phyloP scores from a whole-genome alignment of 495 filamentous ascomycete species.

The Hypoxylon rickii region DNA sequence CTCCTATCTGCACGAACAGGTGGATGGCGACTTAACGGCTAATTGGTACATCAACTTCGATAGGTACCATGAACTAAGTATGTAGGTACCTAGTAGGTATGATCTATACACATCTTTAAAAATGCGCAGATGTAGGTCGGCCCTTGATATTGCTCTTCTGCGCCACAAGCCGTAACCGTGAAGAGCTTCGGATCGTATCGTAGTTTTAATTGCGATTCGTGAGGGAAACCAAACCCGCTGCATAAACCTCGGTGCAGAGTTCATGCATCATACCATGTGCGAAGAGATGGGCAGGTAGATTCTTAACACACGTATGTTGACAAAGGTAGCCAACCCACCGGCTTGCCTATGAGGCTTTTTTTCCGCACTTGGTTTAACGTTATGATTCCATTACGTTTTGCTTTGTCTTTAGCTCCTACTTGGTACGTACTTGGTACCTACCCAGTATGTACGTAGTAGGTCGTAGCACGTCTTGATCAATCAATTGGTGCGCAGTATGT shows the following conservation, averaged over 20 bases:
- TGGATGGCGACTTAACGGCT: too few species aligned
- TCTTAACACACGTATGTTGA: background rate
- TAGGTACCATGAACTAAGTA: too few species aligned
- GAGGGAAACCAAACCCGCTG: background rate
- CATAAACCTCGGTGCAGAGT: too few species aligned
- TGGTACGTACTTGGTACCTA: too few species aligned
- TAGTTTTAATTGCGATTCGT: background rate
- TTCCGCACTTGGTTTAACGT: background rate
- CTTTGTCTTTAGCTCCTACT: too few species aligned
- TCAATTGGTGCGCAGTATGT: too few species aligned
- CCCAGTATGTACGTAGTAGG: too few species aligned
- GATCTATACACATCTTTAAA: background rate
- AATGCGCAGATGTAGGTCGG: background rate
- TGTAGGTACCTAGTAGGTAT: too few species aligned
- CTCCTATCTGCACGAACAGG: too few species aligned
- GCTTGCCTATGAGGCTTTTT: slow-evolving; percentile 22
- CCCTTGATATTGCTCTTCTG: background rate
- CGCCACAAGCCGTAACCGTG: background rate
- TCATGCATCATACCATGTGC: too few species aligned
- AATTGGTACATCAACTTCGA: too few species aligned
- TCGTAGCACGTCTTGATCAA: too few species aligned
- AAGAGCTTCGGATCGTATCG: background rate
- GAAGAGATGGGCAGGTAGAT: background rate
- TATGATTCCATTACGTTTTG: slow-evolving; percentile 29
- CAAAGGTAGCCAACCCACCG: background rate